Evolutionary conservation across 2,329 filamentous ascomycete genomes (phyloP), one percentile per base, ranked within the genome.

Genomic region (Fonsecaea monophora): DNA sequence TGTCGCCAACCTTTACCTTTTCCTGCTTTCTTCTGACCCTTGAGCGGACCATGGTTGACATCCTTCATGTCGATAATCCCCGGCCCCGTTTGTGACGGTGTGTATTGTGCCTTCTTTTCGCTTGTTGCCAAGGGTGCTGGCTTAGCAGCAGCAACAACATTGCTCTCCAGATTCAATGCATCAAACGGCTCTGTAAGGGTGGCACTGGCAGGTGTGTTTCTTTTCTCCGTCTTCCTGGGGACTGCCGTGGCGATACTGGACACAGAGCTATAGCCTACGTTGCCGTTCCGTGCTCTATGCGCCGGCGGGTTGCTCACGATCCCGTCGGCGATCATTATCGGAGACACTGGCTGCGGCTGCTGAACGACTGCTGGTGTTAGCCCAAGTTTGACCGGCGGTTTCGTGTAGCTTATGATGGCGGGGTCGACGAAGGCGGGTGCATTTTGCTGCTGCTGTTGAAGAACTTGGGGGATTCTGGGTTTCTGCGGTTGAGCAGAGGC

Each of bases 321-420:
- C 53, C 76, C 67, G 71, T 75, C 72, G 56, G 73, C 71, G 55
- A 74, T 72, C 72, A 75, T 76, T 64, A 78, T 75, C 63, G 75
- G 64, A n/a, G 73, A 74, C 32, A 71, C 60, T 13, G 67, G 59
- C 35, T 72, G 72, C 35, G 61, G 54, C 48, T 71, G 72, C 25
- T 66, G 67, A 2, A 53, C 35, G 13, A 68, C 55, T 12, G 68
- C 60, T 45, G 69, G 60, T 6, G 48, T n/a, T 30, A 60, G 10
- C 1, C 53, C 50, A 62, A 38, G 15, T 55, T 68, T 67, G 18
- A 54, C 37, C 57, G 59, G 68, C 10, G 76, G 74, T 67, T 77
- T 79, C 9, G 81, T 78, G 75, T 92, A 86, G 75, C 91, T 93
- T 54, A 96, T 76, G 63, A 96, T 96, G 3, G 92, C 92, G 10